phyloP scores from a whole-genome alignment of 192 early-diverging fungal genomes.

The Cetraspora pellucida region DNA sequence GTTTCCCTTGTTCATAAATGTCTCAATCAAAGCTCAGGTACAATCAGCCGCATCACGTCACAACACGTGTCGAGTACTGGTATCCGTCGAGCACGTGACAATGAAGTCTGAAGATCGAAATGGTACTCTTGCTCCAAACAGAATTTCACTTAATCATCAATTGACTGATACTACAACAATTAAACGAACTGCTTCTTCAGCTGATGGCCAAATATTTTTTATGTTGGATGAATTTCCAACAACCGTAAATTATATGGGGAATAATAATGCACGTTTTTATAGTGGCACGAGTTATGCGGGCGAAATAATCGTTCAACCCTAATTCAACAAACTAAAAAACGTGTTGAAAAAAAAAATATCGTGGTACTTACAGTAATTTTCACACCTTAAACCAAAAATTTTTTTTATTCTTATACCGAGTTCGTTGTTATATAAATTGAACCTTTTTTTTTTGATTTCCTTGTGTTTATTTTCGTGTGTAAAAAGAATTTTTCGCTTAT shows the following conservation, averaged over 20 bases:
- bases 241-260: background rate
- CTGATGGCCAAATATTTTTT: background rate
- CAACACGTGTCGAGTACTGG: constrained; percentile 9
- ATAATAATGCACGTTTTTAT: background rate
- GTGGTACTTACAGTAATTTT: too few relatives aligned
- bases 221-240: constrained; percentile 6
- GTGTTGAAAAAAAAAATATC: too few relatives aligned
- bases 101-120: background rate
- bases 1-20: constrained; percentile 47
- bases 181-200: background rate
- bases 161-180: background rate
- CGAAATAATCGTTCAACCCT: too few relatives aligned
- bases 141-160: background rate
- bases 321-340: too few relatives aligned
- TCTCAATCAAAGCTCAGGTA: constrained; percentile 34
- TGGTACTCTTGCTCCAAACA: background rate
- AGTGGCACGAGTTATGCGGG: too few relatives aligned
- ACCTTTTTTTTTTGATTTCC: too few relatives aligned
- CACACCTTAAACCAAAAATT: too few relatives aligned
- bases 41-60: background rate
- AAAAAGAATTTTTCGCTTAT: too few relatives aligned
- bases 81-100: constrained; percentile 8
- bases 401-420: too few relatives aligned
- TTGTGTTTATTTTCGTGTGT: too few relatives aligned
- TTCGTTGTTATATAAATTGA: too few relatives aligned